Conservation (phyloP, 192 early-diverging fungal species). For the Kickxella alabastrina region DNA sequence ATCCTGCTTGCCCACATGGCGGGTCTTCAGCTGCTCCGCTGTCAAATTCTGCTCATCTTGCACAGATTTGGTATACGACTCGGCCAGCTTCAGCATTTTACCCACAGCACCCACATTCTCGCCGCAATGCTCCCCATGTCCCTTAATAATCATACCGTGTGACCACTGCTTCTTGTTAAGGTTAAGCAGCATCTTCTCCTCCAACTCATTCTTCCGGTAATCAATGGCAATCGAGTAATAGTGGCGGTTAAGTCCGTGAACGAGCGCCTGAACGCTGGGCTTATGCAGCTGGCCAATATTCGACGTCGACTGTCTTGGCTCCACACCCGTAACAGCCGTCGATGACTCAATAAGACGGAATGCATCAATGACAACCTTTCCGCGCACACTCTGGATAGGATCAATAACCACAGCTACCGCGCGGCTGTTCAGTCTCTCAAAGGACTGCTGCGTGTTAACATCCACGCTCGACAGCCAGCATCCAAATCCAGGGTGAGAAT, state of each 20-base stretch:
- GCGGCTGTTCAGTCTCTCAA: conserved; percentile 88
- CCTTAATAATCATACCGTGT: conserved; percentile 77
- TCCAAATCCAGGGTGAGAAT: conserved; percentile 99
- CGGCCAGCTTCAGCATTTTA: conserved; percentile 85
- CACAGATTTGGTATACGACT: conserved; percentile 96
- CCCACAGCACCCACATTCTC: conserved; percentile 83
- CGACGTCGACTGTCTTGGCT: conserved; percentile 96
- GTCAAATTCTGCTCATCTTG: conserved; percentile 95
- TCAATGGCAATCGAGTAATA: conserved; percentile 99
- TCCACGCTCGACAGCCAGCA: conserved; percentile 99
- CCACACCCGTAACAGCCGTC: conserved; percentile 76
- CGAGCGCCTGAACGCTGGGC: conserved; percentile 94
- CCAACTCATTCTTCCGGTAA: conserved; percentile 98
- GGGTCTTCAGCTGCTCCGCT: conserved; percentile 89
- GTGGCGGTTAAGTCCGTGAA: conserved; percentile 97
- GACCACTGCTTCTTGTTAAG: conserved; percentile 99
- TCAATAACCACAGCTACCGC: conserved; percentile 98
- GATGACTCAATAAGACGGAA: conserved; percentile 96
- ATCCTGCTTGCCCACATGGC: conserved; percentile 99
- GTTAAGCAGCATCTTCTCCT: conserved; percentile 99
- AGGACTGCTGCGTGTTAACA: conserved; percentile 98
- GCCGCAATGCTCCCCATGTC: conserved; percentile 79
- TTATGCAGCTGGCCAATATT: conserved; percentile 99
- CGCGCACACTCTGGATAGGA: conserved; percentile 99
- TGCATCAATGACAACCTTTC: conserved; percentile 99